A percentile compares a stretch with the other conserved stretches of the same genome.
phyloP scores from a whole-genome alignment of 345 rosid genomes.

The Mallotus nudiflorus region DNA sequence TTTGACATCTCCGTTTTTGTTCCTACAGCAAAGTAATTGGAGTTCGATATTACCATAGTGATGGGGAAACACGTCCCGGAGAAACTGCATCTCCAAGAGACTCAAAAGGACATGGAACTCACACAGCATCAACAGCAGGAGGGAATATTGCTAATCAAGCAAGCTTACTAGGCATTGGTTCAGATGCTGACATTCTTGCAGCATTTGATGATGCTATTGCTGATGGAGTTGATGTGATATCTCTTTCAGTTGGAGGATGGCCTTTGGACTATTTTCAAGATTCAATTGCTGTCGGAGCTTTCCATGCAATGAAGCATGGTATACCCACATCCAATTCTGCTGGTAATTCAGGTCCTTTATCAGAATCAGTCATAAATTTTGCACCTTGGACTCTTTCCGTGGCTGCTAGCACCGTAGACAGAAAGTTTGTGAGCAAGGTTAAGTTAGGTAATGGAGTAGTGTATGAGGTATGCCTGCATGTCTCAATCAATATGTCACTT shows the following conservation, averaged over 20 bases:
- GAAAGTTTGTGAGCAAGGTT: constrained; percentile 21
- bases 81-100: constrained; percentile 15
- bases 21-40: constrained; percentile 21
- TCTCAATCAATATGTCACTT: too few species aligned
- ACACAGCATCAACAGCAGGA: constrained; percentile 19
- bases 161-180: constrained; percentile 6
- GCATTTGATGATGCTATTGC: constrained; percentile 26
- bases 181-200: constrained; percentile 21
- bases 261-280: constrained; percentile 3
- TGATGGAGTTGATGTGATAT: constrained; percentile 21
- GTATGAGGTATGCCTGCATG: constrained; percentile 6
- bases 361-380: constrained; percentile 10
- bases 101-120: constrained; percentile 20
- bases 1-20: too few species aligned
- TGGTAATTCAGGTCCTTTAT: constrained; percentile 29
- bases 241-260: constrained; percentile 11
- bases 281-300: constrained; percentile 8
- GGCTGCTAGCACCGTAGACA: constrained; percentile 36
- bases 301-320: constrained; percentile 21
- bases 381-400: constrained; percentile 42
- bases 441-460: constrained; percentile 25
- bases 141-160: background rate
- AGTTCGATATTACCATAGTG: constrained; percentile 5
- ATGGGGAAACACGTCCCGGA: background rate
- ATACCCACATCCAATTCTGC: constrained; percentile 14